Base-by-base conservation (phyloP, 2,329 filamentous ascomycete species). In the Apiospora arundinis region DNA sequence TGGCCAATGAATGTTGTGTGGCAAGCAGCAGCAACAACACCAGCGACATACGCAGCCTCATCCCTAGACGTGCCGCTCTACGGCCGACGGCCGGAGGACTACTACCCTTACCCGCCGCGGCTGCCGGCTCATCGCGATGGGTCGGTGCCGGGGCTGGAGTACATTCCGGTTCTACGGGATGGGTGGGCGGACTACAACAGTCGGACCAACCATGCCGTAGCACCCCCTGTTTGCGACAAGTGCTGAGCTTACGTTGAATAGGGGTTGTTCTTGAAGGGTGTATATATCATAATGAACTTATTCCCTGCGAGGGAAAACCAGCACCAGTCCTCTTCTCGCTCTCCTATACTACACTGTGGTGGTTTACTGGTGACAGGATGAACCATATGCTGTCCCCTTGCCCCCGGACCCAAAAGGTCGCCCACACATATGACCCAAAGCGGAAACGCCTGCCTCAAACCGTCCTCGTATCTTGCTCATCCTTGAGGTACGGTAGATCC, bases 51-150 rank as follows among this genome's bases (percentile, higher is more conserved):
- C 14, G 14, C 52, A 1, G 16, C 4, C 16, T 6, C 52, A 32
- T 14, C 2, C 56, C 32, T 63, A 4, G 56, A 63, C 18, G 32
- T 14, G 44, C 65, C 48, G 45, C 69, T 42, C 23, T 42, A 25
- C 63, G 63, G 69, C 28, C 63, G 69, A n/a, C 66, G 69, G 52
- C 65, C 69, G 21, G 69, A 70, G 21, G 69, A 70, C 37, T 56
- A 70, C 45, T 45, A 68, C 46, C 65, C 69, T 32, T 49, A 63
- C 6, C 63, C 25, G 11, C 60, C 45, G 32, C 42, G 60, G 32
- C 56, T 63, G n/a, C 56, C 37, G 18, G 32, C 28, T 40, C 28
- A 23, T n/a, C 56, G 32, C 56, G 56, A 40, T 63, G 56, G 56
- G 9, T 63, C 56, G 8, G 18, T 63, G 37, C 56, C 56, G 12